phyloP scores from a whole-genome alignment of 2,329 filamentous ascomycete genomes.

The Cercospora sesami region DNA sequence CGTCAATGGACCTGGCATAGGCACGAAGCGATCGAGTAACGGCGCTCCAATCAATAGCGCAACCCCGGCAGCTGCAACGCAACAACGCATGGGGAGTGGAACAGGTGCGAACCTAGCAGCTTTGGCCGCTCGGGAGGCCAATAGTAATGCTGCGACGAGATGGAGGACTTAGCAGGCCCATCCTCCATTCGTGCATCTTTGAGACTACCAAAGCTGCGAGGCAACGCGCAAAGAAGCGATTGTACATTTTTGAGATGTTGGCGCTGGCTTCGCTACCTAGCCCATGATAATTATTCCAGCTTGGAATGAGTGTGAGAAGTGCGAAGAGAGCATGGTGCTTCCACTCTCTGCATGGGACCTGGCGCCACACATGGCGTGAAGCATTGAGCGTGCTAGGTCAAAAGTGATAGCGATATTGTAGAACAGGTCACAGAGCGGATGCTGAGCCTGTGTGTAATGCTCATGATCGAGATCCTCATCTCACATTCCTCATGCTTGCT shows the following conservation, averaged over 20 bases:
- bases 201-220: neutral
- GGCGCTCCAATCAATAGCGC: constrained; percentile 14
- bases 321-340: neutral
- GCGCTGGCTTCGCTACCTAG: neutral
- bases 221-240: neutral
- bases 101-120: constrained; percentile 23
- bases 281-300: neutral
- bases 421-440: neutral
- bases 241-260: constrained; percentile 2
- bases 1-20: constrained; percentile 28
- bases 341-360: neutral
- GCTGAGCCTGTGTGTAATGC: neutral
- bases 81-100: constrained; percentile 22
- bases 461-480: neutral
- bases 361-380: neutral
- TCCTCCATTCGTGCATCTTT: constrained; percentile 4
- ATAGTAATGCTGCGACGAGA: constrained; percentile 22
- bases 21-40: constrained; percentile 28
- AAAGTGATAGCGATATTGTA: neutral
- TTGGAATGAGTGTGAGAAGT: neutral
- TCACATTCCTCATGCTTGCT: neutral
- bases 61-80: constrained; percentile 6
- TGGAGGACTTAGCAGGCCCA: constrained; percentile 23
- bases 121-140: constrained; percentile 28
- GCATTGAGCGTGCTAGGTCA: neutral